Evolutionary conservation across 2,329 filamentous ascomycete genomes (phyloP), one percentile per base, ranked within the genome.

Genomic region (Penicillium rolfsii): DNA sequence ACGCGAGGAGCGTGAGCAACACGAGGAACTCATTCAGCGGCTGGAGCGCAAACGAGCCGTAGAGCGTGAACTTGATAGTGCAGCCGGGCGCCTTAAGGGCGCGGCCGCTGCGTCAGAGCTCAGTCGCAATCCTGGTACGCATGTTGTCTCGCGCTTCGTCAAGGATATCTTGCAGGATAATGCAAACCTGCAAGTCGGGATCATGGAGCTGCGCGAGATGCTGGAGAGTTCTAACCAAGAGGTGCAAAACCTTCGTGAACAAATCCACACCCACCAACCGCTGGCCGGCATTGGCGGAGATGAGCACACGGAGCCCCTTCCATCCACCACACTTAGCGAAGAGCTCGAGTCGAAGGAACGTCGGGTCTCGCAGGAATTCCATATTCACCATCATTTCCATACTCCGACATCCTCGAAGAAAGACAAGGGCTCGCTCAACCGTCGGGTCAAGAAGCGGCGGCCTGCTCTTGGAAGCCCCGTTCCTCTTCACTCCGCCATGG

Each of bases 161-260:
- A 92, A 93, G 67, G 95, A 98, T 74, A 91, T 99, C 58, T 82
- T 99, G 19, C 89, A 96, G 71, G 95, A 99, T 75, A 99, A 99
- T 72, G 92, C 93, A 9, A 97, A 92, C 68, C 81, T 99, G 48
- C 95, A 99, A 75, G 84, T 95, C 64, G 93, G 93, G 16, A 96
- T 98, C 61, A 87, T 93, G 55, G 95, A 99, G 79, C 80, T 99
- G 52, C 85, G 93, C 19, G 93, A 97, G 73, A 89, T 99, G 87
- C 83, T 99, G 24, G 85, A 92, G 70, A 93, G 87, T 73, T 97
- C 94, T 3, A 96, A 98, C 71, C 91, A 97, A 70, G 94, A 99
- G 77, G 95, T 98, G 3, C 92, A 97, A 73, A 86, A 85, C 46
- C 79, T 99, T 22, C 85, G 94, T 28, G 91, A 96, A 63, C 91